phyloP scores from a whole-genome alignment of 2,329 filamentous ascomycete genomes.

The Drechslerella dactyloides region DNA sequence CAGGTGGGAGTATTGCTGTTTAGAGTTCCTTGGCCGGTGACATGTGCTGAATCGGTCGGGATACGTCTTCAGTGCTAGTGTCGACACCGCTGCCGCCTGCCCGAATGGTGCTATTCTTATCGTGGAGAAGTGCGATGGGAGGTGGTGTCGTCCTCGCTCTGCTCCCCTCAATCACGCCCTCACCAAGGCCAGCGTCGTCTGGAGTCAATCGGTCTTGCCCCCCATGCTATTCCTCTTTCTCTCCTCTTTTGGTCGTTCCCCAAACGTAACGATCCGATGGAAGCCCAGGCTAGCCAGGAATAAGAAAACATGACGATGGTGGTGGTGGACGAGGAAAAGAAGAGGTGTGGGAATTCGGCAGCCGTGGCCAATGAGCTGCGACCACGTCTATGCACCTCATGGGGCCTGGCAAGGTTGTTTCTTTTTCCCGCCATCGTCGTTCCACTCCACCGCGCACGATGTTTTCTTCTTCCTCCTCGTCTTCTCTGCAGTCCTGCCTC shows the following conservation, averaged over 20 bases:
- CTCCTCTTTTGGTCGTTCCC: too few species aligned
- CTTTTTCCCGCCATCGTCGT: constrained; percentile 37
- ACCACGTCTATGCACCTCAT: constrained; percentile 51
- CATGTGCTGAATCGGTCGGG: too few species aligned
- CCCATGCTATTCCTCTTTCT: constrained; percentile 24
- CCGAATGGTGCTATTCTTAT: constrained; percentile 49
- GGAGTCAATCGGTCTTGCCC: constrained; percentile 34
- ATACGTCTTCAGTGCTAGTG: not conserved
- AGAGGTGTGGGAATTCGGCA: constrained; percentile 20
- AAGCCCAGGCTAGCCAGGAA: constrained; percentile 16
- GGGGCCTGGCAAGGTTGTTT: constrained; percentile 41
- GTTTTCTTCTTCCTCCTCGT: constrained; percentile 23
- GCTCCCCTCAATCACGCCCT: constrained; percentile 27
- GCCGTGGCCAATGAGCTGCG: constrained; percentile 45
- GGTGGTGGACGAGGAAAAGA: not conserved
- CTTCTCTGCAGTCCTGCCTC: constrained; percentile 14
- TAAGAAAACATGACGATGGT: constrained; percentile 2
- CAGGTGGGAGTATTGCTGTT: not conserved
- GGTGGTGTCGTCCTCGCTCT: constrained; percentile 18
- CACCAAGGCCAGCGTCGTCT: constrained; percentile 31
- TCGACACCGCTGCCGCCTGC: constrained; percentile 40
- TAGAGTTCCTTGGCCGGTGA: constrained; percentile 1
- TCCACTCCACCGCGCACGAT: constrained; percentile 39
- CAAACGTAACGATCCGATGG: constrained; percentile 49
- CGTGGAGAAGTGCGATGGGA: too few species aligned